Evolutionary conservation across 208 protist genomes (phyloP).

Genomic region (Crithidia expoeki): DNA sequence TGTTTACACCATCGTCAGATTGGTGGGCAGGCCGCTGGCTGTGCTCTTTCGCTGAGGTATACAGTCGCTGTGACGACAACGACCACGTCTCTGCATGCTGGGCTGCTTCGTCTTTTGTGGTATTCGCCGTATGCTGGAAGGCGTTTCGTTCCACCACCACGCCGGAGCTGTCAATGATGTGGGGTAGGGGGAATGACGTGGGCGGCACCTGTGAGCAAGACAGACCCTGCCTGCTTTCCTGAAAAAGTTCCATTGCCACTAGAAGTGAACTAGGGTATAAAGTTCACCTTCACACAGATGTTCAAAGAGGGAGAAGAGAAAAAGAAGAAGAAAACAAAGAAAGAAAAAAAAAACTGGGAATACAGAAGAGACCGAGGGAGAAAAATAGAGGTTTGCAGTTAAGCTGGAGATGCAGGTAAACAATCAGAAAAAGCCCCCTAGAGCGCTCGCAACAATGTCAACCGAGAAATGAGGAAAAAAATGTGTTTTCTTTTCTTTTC

Average conservation of each 20-base stretch:
- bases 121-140: not conserved
- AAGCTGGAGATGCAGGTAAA: too few relatives aligned
- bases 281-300: not conserved
- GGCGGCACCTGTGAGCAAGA: not conserved
- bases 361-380: too few relatives aligned
- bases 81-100: not conserved
- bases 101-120: not conserved
- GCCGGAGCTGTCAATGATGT: not conserved
- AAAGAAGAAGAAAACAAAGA: conserved; percentile 13
- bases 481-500: too few relatives aligned
- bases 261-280: not conserved
- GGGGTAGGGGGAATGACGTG: not conserved
- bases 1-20: not conserved
- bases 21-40: not conserved
- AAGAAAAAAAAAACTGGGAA: conserved; percentile 1
- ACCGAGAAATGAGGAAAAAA: too few relatives aligned
- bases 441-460: too few relatives aligned
- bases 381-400: too few relatives aligned
- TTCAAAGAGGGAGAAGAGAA: not conserved
- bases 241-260: not conserved
- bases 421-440: too few relatives aligned
- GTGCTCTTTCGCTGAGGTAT: not conserved
- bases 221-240: not conserved
- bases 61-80: not conserved
- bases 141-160: not conserved